Percentiles rank a stretch among this genome's conserved stretches.
Evolutionary conservation across 306 rosid genomes (phyloP).

Genomic region (Castanea sativa): DNA sequence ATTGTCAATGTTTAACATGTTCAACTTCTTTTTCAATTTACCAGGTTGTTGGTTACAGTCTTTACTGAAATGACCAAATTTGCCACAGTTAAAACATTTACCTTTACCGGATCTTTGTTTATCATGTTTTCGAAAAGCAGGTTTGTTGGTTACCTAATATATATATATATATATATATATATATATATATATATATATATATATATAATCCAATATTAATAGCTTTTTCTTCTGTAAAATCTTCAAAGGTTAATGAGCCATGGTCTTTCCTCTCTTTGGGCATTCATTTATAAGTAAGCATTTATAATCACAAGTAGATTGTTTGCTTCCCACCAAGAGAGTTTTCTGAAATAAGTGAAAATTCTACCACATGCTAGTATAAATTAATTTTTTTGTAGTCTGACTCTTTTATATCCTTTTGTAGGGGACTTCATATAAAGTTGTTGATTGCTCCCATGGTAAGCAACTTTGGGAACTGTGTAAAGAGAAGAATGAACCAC

Average conservation of each 20-base stretch:
- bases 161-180: too few relatives aligned
- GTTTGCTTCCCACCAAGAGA: neutral
- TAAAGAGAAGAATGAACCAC: conserved; percentile 87
- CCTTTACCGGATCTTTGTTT: too few relatives aligned
- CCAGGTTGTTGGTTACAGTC: too few relatives aligned
- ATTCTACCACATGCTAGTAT: neutral
- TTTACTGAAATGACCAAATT: too few relatives aligned
- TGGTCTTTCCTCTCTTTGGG: neutral
- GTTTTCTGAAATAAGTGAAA: neutral
- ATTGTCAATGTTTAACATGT: too few relatives aligned
- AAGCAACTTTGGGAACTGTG: conserved; percentile 95
- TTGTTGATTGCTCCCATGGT: conserved; percentile 90
- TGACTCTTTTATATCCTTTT: conserved; percentile 15
- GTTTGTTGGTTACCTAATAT: too few relatives aligned
- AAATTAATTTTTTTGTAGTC: neutral
- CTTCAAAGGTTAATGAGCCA: neutral
- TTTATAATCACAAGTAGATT: neutral
- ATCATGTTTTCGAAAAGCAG: too few relatives aligned
- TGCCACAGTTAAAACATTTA: too few relatives aligned
- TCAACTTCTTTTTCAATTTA: too few relatives aligned
- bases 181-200: too few relatives aligned
- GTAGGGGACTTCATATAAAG: conserved; percentile 92
- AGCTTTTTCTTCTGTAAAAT: neutral
- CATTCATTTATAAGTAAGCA: neutral
- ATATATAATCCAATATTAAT: neutral